A percentile compares a stretch with the other conserved stretches of the same genome.
Conservation (phyloP, 2,329 filamentous ascomycete genomes). For the Verticillium zaregamsianum region DNA sequence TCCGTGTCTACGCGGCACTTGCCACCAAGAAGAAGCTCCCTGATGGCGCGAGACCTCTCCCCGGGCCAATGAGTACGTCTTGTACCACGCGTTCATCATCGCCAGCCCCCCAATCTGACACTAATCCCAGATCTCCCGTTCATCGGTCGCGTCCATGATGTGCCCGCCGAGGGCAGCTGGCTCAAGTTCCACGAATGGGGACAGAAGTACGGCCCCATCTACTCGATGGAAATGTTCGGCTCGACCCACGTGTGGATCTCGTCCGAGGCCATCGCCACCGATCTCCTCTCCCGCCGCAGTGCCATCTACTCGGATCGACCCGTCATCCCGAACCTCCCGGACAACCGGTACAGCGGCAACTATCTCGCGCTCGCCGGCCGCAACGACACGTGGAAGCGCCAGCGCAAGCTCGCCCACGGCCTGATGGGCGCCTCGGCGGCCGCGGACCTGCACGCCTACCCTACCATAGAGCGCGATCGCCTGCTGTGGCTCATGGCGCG, state of each 20-base stretch:
- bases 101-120: background rate
- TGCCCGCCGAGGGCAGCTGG: constrained; percentile 36
- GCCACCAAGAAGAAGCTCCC: constrained; percentile 17
- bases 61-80: constrained; percentile 22
- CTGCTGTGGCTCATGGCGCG: constrained; percentile 32
- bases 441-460: constrained; percentile 34
- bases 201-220: constrained; percentile 41
- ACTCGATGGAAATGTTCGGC: constrained; percentile 41
- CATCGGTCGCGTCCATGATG: constrained; percentile 40
- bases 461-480: constrained; percentile 38
- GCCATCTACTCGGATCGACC: constrained; percentile 44
- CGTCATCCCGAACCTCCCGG: constrained; percentile 39
- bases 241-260: constrained; percentile 44
- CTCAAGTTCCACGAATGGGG: constrained; percentile 45
- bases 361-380: constrained; percentile 3
- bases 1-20: constrained; percentile 5
- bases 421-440: constrained; percentile 28
- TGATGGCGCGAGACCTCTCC: constrained; percentile 20
- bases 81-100: background rate
- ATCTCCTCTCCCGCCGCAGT: constrained; percentile 36
- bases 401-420: constrained; percentile 39
- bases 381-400: constrained; percentile 43
- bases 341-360: constrained; percentile 42
- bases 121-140: constrained; percentile 31
- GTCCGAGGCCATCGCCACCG: constrained; percentile 38